Evolutionary conservation across 345 rosid species (phyloP), one percentile per base, ranked within the genome.

Genomic region (Eucalyptus sp.): DNA sequence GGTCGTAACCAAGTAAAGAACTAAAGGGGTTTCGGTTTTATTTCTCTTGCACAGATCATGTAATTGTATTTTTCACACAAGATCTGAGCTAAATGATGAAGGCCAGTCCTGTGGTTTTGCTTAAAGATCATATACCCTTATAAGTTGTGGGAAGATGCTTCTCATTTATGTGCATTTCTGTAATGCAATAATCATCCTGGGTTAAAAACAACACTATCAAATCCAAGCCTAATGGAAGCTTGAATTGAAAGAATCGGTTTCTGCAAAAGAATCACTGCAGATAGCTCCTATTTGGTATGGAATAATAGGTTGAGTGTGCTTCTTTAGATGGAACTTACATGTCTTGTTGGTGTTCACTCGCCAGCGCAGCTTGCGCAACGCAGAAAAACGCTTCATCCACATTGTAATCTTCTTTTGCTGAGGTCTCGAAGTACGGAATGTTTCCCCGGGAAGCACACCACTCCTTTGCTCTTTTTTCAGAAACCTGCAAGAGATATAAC

Each of bases 391-490:
- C 99, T 90, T 95, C 96, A 87, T 96, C 96, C 13, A 97, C 93
- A 83, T 95, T 95, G 90, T 92, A 92, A 91, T 93, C 90, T 89
- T 95, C 96, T 90, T 96, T 96, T 5, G 99, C 98, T 13, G 99
- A 97, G 50, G 99, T 96, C 93, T 96, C 99, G 86, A 93, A 92
- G 91, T 95, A 96, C 4, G 97, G 95, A 81, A 96, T 92, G 88
- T 93, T 94, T 58, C 97, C 95, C 89, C 83, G 94, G 13, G 94
- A 92, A 33, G 87, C 93, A 90, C 99, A 97, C 99, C 99, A 96
- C 8, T 95, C 99, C 49, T 86, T 89, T 6, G 97, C 99, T 91
- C 91, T 95, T 88, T 93, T 94, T 91, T 94, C 93, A 25, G 98
- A 88, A 86, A 97, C 96, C 99, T 97, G 89, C 88, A 91, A 17